Percentiles rank a stretch among this genome's conserved stretches.
These are phyloP conservation scores for Hibiscus mutabilis DNA, from an alignment of 345 rosid genomes.

Conservation along the genomic window DNA sequence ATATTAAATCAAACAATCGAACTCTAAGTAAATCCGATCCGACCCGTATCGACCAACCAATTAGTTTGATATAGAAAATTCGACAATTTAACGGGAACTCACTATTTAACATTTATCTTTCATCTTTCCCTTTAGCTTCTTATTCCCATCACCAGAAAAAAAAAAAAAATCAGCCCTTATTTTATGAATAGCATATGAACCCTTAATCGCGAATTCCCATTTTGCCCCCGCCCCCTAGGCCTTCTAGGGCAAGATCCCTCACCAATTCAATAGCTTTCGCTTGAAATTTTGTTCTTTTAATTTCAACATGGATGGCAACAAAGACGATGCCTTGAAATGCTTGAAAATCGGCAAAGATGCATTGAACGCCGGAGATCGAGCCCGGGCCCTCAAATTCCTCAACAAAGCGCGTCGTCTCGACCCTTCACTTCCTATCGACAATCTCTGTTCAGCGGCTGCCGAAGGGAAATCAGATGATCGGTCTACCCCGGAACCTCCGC, in stretches of 20 bases:
- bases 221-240: neutral
- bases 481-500: conserved; percentile 8
- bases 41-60: too few species aligned
- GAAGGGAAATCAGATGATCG: conserved; percentile 25
- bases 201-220: neutral
- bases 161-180: neutral
- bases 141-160: neutral
- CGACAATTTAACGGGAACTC: too few species aligned
- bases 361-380: conserved; percentile 59
- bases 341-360: conserved; percentile 74
- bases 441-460: conserved; percentile 41
- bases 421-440: conserved; percentile 55
- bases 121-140: neutral
- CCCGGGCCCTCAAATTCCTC: conserved; percentile 75
- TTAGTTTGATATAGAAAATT: too few species aligned
- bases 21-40: too few species aligned
- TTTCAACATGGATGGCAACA: conserved; percentile 99
- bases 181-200: neutral
- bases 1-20: too few species aligned
- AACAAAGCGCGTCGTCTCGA: conserved; percentile 92
- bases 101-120: neutral
- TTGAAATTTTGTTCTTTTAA: too few species aligned
- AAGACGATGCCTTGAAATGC: conserved; percentile 89
- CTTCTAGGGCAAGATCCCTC: neutral
- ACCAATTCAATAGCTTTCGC: neutral